Percentiles rank a stretch among this genome's conserved stretches.
phyloP scores from a whole-genome alignment of 306 rosid species.

The Prunus fruticosa region DNA sequence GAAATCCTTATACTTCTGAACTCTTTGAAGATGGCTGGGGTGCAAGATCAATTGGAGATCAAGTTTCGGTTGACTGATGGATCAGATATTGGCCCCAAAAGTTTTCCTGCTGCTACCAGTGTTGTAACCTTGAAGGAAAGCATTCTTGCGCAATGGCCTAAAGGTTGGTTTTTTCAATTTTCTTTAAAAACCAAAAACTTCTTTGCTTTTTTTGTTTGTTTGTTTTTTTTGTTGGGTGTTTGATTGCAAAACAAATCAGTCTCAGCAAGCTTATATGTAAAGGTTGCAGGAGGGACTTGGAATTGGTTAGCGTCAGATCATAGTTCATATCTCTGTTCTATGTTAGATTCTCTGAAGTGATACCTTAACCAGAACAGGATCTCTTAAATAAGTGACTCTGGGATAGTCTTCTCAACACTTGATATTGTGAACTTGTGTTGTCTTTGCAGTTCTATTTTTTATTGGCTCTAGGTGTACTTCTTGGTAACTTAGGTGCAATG shows the following conservation, averaged over 20 bases:
- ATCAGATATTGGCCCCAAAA: slow-evolving; percentile 83
- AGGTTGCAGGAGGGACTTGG: background rate
- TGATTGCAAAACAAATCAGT: background rate
- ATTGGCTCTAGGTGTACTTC: background rate
- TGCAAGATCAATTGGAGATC: slow-evolving; percentile 76
- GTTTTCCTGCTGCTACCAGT: slow-evolving; percentile 71
- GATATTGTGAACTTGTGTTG: background rate
- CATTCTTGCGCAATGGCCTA: slow-evolving; percentile 87
- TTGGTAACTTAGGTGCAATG: background rate
- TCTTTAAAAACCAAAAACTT: background rate
- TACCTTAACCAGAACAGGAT: background rate
- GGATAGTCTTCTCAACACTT: background rate
- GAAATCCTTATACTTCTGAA: slow-evolving; percentile 7
- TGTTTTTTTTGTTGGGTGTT: background rate
- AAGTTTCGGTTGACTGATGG: slow-evolving; percentile 84
- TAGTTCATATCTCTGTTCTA: background rate
- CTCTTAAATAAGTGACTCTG: background rate
- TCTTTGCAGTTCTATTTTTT: background rate
- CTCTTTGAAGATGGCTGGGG: slow-evolving; percentile 61
- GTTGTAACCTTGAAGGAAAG: slow-evolving; percentile 74
- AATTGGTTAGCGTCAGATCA: background rate
- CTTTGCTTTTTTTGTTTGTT: background rate
- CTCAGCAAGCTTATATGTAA: background rate
- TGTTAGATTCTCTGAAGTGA: background rate
- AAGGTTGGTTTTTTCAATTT: slow-evolving; percentile 48